Conservation (phyloP, 176 grass and related monocot genomes). For the Areca catechu region DNA sequence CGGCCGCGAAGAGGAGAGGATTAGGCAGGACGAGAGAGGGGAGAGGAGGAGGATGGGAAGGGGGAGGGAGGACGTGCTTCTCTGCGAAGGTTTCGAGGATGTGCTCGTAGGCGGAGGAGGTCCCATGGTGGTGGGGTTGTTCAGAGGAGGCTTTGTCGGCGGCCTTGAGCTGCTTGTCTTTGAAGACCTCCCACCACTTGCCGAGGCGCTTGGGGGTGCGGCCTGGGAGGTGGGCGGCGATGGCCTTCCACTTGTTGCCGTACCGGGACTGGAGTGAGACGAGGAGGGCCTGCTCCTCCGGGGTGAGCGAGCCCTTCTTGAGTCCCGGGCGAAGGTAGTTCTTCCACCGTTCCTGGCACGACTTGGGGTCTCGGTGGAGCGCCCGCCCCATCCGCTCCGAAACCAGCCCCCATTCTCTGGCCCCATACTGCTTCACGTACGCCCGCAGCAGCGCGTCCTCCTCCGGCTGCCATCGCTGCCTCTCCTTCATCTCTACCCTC, state of each 20-base stretch:
- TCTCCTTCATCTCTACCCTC: slow-evolving; percentile 10
- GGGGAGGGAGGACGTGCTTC: slow-evolving; percentile 4
- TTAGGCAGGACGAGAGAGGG: background rate
- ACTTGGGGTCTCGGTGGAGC: slow-evolving; percentile 18
- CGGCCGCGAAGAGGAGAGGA: background rate
- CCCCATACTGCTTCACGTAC: slow-evolving; percentile 18
- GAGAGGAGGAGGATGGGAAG: background rate
- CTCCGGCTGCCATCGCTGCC: slow-evolving; percentile 21
- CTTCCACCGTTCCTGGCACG: slow-evolving; percentile 17
- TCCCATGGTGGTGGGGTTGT: no score
- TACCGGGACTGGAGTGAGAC: slow-evolving; percentile 19
- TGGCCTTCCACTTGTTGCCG: slow-evolving; percentile 24
- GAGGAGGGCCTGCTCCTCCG: slow-evolving; percentile 16
- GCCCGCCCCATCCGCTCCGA: slow-evolving; percentile 18
- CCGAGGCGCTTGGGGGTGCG: slow-evolving; percentile 21
- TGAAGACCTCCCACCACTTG: slow-evolving; percentile 23
- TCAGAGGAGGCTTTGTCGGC: no score
- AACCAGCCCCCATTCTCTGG: slow-evolving; percentile 15
- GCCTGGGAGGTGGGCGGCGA: slow-evolving; percentile 21
- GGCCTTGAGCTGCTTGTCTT: slow-evolving; percentile 19
- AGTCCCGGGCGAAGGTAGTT: slow-evolving; percentile 14
- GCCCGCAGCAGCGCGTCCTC: slow-evolving; percentile 18
- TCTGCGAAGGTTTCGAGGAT: slow-evolving; percentile 22
- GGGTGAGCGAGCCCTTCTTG: slow-evolving; percentile 21
- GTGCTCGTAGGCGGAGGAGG: slow-evolving; percentile 9